Evolutionary conservation across 2,329 filamentous ascomycete genomes (phyloP).

Genomic region (Periconia macrospinosa): DNA sequence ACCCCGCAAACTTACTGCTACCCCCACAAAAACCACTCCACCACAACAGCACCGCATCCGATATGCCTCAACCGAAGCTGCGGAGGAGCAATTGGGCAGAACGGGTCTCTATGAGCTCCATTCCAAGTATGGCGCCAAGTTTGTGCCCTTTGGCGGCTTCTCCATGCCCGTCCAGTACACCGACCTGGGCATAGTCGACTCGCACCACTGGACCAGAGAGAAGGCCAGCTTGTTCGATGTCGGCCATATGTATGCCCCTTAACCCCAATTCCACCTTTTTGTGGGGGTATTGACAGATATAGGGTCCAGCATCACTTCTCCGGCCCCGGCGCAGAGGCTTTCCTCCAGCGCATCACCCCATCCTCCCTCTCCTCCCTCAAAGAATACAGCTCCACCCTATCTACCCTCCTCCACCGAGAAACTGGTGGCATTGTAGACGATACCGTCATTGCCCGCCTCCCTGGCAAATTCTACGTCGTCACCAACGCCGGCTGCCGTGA

Average conservation of each 20-base stretch:
- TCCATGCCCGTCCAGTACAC: conserved; percentile 91
- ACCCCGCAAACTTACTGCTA: conserved; percentile 27
- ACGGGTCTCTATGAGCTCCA: conserved; percentile 82
- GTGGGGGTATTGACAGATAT: conserved; percentile 2
- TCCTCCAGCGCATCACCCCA: conserved; percentile 84
- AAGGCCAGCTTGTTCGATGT: conserved; percentile 95
- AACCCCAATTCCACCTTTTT: background rate
- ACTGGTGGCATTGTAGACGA: conserved; percentile 95
- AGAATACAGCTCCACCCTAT: conserved; percentile 75
- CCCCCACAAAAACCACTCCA: background rate
- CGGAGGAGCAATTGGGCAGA: conserved; percentile 47
- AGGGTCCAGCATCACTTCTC: conserved; percentile 81
- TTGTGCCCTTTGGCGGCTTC: conserved; percentile 95
- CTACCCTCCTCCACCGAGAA: conserved; percentile 70
- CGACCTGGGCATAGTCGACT: conserved; percentile 75
- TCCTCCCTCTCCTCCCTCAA: conserved; percentile 67
- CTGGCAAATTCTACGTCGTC: conserved; percentile 78
- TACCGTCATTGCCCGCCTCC: conserved; percentile 80
- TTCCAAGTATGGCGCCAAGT: conserved; percentile 78
- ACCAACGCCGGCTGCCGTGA: conserved; percentile 91
- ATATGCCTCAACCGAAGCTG: conserved; percentile 31
- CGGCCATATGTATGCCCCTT: conserved; percentile 78
- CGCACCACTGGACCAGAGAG: conserved; percentile 85
- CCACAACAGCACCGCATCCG: conserved; percentile 13
- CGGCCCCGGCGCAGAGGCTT: conserved; percentile 76